Conservation (phyloP, 192 early-diverging fungal species). For the Dispira simplex region DNA sequence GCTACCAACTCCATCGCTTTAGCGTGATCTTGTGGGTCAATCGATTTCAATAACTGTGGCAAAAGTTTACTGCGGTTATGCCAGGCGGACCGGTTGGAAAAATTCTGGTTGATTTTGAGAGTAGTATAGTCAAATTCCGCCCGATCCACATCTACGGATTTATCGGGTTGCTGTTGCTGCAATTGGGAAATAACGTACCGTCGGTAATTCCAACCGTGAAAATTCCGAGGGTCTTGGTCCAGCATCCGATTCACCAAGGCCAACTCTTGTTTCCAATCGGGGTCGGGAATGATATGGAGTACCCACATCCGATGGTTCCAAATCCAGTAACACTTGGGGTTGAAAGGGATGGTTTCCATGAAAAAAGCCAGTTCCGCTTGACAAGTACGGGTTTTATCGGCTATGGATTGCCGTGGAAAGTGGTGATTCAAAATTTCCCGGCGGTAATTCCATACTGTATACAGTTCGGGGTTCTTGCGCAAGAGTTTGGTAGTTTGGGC, state of each 20-base stretch:
- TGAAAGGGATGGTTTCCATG: conserved; percentile 48
- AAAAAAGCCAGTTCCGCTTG: conserved; percentile 59
- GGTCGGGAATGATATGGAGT: conserved; percentile 52
- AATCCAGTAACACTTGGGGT: conserved; percentile 96
- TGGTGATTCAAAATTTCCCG: conserved; percentile 41
- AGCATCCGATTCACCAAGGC: conserved; percentile 61
- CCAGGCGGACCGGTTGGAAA: conserved; percentile 98
- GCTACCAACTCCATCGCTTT: conserved; percentile 14
- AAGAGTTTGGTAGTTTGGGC: conserved; percentile 53
- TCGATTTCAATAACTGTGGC: not conserved
- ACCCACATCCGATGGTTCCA: conserved; percentile 96
- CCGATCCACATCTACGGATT: conserved; percentile 15
- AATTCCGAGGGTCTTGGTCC: conserved; percentile 84
- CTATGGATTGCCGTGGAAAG: conserved; percentile 15
- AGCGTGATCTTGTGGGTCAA: conserved; percentile 1
- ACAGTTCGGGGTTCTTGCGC: conserved; percentile 75
- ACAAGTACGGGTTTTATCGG: conserved; percentile 27
- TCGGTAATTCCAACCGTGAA: conserved; percentile 98
- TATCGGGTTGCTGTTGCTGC: conserved; percentile 16
- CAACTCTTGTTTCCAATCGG: conserved; percentile 70
- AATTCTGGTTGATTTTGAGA: conserved; percentile 79
- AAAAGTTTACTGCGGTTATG: conserved; percentile 50
- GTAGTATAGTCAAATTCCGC: conserved; percentile 81
- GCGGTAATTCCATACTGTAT: conserved; percentile 91
- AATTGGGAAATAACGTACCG: conserved; percentile 54